These are phyloP conservation scores for Apiospora kogelbergensis DNA, from an alignment of 2,329 filamentous ascomycete species.

Conservation along the genomic window DNA sequence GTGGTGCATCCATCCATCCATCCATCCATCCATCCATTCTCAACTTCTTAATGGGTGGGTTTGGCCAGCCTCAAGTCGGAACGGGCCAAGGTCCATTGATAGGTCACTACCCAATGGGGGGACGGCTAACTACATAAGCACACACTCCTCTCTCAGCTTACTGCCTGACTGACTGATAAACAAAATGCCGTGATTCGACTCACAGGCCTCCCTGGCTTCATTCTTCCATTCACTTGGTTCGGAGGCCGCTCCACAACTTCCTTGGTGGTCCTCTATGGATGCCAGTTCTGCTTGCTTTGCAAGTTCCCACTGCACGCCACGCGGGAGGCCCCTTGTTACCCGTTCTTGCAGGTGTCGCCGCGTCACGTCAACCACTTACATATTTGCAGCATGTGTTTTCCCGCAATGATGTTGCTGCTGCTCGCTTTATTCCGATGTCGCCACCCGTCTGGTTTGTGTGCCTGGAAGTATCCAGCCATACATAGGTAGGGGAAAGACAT, in stretches of 20 bases:
- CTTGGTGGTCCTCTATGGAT: not conserved
- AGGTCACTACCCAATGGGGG: not conserved
- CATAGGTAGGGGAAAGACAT: not conserved
- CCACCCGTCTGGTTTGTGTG: not conserved
- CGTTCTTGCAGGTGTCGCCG: slow-evolving; percentile 38
- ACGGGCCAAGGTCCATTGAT: not conserved
- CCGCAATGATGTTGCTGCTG: not conserved
- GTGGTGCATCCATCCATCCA: not conserved
- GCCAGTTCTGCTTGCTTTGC: not conserved
- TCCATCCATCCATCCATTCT: not conserved
- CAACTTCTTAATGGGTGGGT: slow-evolving; percentile 2
- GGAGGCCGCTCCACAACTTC: not conserved
- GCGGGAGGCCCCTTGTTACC: slow-evolving; percentile 39
- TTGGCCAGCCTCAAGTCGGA: slow-evolving; percentile 5
- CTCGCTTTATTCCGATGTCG: slow-evolving; percentile 8
- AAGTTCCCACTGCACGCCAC: slow-evolving; percentile 30
- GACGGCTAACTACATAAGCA: slow-evolving; percentile 2
- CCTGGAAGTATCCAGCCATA: not conserved
- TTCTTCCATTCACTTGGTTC: not conserved
- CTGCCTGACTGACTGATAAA: not conserved
- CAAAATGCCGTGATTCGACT: not conserved
- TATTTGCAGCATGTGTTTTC: slow-evolving; percentile 8
- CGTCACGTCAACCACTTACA: slow-evolving; percentile 15
- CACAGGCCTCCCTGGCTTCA: not conserved
- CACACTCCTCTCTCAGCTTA: not conserved